Conservation (phyloP, 805 yeast genomes). For the Pichia insulana region DNA sequence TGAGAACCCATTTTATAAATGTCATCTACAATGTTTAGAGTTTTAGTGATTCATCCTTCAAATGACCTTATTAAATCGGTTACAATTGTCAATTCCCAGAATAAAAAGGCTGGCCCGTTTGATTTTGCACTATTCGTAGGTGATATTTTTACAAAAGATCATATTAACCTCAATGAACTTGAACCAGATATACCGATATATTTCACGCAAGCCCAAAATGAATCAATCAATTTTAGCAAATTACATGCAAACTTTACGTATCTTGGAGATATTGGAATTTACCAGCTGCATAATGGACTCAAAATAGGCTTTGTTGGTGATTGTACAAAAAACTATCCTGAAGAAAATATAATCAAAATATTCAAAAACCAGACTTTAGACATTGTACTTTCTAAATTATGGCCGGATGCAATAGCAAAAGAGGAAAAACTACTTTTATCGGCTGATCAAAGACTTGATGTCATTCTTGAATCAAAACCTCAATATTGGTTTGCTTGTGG, state of each 20-base stretch:
- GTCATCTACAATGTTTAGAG: slow-evolving; percentile 15
- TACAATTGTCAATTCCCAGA: slow-evolving; percentile 37
- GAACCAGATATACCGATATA: slow-evolving; percentile 13
- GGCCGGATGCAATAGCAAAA: slow-evolving; percentile 49
- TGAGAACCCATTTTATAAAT: no score
- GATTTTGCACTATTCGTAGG: slow-evolving; percentile 48
- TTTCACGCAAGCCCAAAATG: slow-evolving; percentile 19
- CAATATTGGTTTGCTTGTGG: slow-evolving; percentile 61
- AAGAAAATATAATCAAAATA: slow-evolving; percentile 10
- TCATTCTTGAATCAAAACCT: slow-evolving; percentile 42
- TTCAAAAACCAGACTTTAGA: slow-evolving; percentile 32
- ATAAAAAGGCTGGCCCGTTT: slow-evolving; percentile 59
- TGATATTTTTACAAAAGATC: slow-evolving; percentile 25
- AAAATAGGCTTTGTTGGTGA: slow-evolving; percentile 40
- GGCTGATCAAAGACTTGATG: slow-evolving; percentile 40
- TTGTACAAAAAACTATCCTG: slow-evolving; percentile 21
- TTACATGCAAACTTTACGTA: slow-evolving; percentile 22
- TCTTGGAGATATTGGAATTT: slow-evolving; percentile 29
- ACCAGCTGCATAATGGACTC: slow-evolving; percentile 36
- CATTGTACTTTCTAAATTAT: slow-evolving; percentile 47
- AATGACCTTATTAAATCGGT: slow-evolving; percentile 36
- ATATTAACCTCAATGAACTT: slow-evolving; percentile 13
- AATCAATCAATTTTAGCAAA: slow-evolving; percentile 5
- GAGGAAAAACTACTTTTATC: slow-evolving; percentile 35
- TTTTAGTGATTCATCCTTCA: slow-evolving; percentile 38